Conservation (phyloP, 2,329 filamentous ascomycete genomes). For the Dactylellina haptotyla region DNA sequence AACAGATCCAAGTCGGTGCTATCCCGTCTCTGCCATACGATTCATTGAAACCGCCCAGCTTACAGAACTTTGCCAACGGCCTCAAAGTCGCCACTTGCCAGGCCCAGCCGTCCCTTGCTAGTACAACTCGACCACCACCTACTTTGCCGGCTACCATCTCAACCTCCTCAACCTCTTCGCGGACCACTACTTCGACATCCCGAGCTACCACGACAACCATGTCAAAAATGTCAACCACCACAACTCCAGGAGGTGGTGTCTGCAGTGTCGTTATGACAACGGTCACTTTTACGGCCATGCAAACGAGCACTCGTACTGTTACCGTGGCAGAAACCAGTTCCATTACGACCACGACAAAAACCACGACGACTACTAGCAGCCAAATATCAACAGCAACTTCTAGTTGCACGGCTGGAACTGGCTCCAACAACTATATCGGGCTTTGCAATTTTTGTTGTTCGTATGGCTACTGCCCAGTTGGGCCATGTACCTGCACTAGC, state of each 20-base stretch:
- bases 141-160: constrained; percentile 2
- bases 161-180: constrained; percentile 8
- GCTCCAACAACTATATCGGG: constrained; percentile 59
- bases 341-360: not conserved
- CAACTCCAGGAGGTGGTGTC: not conserved
- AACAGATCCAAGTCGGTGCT: constrained; percentile 3
- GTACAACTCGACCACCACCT: constrained; percentile 7
- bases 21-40: constrained; percentile 13
- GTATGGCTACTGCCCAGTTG: constrained; percentile 59
- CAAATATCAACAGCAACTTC: not conserved
- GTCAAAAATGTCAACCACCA: not conserved
- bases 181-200: constrained; percentile 1
- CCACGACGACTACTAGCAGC: constrained; percentile 3
- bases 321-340: not conserved
- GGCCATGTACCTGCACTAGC: constrained; percentile 59
- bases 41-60: constrained; percentile 1
- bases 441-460: constrained; percentile 59
- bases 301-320: not conserved
- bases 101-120: constrained; percentile 4
- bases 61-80: constrained; percentile 1
- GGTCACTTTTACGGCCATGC: not conserved
- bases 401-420: constrained; percentile 58
- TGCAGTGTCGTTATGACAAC: not conserved
- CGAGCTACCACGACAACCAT: not conserved
- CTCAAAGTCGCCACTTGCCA: constrained; percentile 9